Percentiles rank a stretch among this genome's conserved stretches.
Conservation (phyloP, 129 eudicot species). For the Helichrysum umbraculigerum region DNA sequence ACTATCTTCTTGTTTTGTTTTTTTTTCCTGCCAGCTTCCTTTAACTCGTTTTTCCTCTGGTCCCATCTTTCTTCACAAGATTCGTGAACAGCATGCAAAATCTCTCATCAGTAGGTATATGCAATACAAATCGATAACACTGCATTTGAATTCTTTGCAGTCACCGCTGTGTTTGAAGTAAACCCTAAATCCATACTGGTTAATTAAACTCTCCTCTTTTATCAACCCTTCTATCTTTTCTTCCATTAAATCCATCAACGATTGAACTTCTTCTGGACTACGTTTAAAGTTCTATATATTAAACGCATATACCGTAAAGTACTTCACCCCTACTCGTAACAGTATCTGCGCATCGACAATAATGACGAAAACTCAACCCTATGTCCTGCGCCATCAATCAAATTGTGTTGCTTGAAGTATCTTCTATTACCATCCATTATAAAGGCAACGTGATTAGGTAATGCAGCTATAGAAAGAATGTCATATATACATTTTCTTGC, state of each 20-base stretch:
- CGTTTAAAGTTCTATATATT: constrained; percentile 75
- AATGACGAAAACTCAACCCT: constrained; percentile 55
- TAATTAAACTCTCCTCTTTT: not conserved
- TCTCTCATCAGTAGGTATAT: not conserved
- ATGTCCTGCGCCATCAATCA: constrained; percentile 63
- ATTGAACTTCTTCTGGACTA: constrained; percentile 46
- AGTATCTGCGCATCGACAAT: constrained; percentile 44
- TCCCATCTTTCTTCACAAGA: not conserved
- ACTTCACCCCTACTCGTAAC: constrained; percentile 53
- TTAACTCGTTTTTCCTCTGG: not conserved
- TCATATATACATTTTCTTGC: constrained; percentile 46
- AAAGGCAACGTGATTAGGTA: constrained; percentile 66
- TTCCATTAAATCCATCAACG: not conserved
- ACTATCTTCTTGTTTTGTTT: not conserved
- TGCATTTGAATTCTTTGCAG: not conserved
- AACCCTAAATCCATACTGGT: not conserved
- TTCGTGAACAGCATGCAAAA: not conserved
- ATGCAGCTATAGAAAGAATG: constrained; percentile 46
- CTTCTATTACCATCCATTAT: constrained; percentile 82
- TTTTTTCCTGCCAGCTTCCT: not conserved
- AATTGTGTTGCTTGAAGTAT: constrained; percentile 49
- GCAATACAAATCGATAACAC: not conserved
- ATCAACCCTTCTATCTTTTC: not conserved
- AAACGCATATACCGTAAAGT: constrained; percentile 63
- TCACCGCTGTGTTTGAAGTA: not conserved